Conservation (phyloP, 257 asterid genomes). For the Catharanthus roseus region DNA sequence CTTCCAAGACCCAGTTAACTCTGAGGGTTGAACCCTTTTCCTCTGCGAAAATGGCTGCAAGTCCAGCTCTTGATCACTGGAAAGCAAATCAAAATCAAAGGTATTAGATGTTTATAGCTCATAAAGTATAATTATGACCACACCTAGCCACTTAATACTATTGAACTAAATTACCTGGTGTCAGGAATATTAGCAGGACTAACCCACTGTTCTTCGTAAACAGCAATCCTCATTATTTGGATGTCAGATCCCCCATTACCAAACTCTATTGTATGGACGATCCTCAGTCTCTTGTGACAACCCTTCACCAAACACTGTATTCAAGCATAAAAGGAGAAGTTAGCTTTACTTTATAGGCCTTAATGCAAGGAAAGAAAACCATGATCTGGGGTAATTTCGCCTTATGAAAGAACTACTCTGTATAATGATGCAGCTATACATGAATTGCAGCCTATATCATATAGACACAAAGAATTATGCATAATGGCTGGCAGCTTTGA, state of each 20-base stretch:
- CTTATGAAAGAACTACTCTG: not conserved
- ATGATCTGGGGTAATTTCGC: not conserved
- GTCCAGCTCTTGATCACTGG: constrained; percentile 67
- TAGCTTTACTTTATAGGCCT: not conserved
- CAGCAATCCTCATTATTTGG: constrained; percentile 91
- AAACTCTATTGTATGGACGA: constrained; percentile 94
- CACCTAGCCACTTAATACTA: not conserved
- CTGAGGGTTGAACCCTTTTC: constrained; percentile 82
- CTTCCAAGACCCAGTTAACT: constrained; percentile 89
- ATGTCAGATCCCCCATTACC: constrained; percentile 86
- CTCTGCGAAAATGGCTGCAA: constrained; percentile 85
- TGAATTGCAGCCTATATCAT: not conserved
- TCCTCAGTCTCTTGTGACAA: constrained; percentile 90
- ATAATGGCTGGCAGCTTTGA: not conserved
- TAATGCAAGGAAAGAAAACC: not conserved
- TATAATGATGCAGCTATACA: not conserved
- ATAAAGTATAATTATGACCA: not conserved
- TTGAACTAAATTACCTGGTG: constrained; percentile 41
- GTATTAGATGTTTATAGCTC: not conserved
- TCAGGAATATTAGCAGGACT: constrained; percentile 75
- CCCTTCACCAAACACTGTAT: constrained; percentile 92
- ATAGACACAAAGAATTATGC: not conserved
- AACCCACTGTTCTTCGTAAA: constrained; percentile 93
- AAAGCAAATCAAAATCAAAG: not conserved
- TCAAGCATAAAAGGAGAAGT: constrained; percentile 13